A percentile compares a stretch with the other conserved stretches of the same genome.
These are phyloP conservation scores for Mimosa bimucronata DNA, from an alignment of 306 rosid species.

Conservation along the genomic window DNA sequence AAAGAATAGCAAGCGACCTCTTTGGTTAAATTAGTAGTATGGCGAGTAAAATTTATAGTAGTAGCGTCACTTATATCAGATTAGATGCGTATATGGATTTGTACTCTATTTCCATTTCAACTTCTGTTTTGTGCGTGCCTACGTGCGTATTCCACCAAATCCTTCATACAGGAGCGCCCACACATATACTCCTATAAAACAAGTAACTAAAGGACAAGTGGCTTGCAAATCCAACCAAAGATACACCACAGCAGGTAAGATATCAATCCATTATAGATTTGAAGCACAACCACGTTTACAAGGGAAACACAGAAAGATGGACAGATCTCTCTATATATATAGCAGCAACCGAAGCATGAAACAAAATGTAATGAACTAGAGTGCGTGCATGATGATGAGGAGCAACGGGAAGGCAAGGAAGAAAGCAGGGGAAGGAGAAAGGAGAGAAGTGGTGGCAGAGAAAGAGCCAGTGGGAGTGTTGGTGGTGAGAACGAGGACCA, in stretches of 20 bases:
- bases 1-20: too few relatives aligned
- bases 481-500: slow-evolving; percentile 71
- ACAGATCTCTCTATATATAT: background rate
- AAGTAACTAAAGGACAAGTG: background rate
- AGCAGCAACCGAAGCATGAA: too few relatives aligned
- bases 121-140: background rate
- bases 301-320: background rate
- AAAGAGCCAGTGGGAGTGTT: slow-evolving; percentile 54
- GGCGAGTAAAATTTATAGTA: too few relatives aligned
- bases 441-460: slow-evolving; percentile 45
- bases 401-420: slow-evolving; percentile 13
- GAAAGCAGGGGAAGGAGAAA: background rate
- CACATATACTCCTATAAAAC: background rate
- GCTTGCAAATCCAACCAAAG: slow-evolving; percentile 1
- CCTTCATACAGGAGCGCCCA: background rate
- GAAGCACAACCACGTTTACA: background rate
- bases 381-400: background rate
- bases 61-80: too few relatives aligned
- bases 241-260: background rate
- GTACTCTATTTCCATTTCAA: too few relatives aligned
- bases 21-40: too few relatives aligned
- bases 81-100: too few relatives aligned
- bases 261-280: background rate
- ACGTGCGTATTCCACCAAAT: background rate
- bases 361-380: background rate